Evolutionary conservation across 1,139 yeast genomes (phyloP), one percentile per base, ranked within the genome.

Genomic region (Arxiozyma bovina): DNA sequence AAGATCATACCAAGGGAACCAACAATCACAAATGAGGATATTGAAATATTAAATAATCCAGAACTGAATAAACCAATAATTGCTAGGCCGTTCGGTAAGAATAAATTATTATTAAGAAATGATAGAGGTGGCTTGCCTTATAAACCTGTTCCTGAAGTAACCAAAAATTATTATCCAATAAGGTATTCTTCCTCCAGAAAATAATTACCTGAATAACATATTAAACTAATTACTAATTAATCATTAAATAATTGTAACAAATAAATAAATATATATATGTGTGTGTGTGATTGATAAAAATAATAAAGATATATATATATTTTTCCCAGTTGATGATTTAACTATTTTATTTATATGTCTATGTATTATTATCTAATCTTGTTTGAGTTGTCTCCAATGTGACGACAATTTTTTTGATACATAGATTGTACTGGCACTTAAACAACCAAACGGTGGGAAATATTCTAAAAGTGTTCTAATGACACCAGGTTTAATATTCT

Each of bases 371-470:
- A 25, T 48, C 21, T 27, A 49, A 18, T 47, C 42, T 34, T 46
- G 41, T 42, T 49, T 43, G 2, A 34, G 34, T 22, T 49, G 38
- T 22, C 38, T 27, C 41, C 45, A 49, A 34, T 30, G 53, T 20
- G 50, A 30, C 27, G 46, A 53, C 54, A 51, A 27, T 25, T 46
- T 17, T 50, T 58, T 67, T 21, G 68, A 60, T 21, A 64, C 40
- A 8, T 67, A 51, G 2, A 67, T 55, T 11, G 70, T 63, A 15
- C 63, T 53, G 0, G 87, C 90, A 46, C 87, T 82, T 17, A 82
- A 64, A 22, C 74, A 66, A 38, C 87, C 91, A 45, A 87, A 63
- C 0, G 86, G 77, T 2, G 91, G 87, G 59, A 82, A 57, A 58
- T 76, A 69, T 55, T 79, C 77, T 5, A 78, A 55, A 17, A 69